Evolutionary conservation across 768 basidiomycete genomes (phyloP), one percentile per base, ranked within the genome.

Genomic region (Pleurotus giganteus): DNA sequence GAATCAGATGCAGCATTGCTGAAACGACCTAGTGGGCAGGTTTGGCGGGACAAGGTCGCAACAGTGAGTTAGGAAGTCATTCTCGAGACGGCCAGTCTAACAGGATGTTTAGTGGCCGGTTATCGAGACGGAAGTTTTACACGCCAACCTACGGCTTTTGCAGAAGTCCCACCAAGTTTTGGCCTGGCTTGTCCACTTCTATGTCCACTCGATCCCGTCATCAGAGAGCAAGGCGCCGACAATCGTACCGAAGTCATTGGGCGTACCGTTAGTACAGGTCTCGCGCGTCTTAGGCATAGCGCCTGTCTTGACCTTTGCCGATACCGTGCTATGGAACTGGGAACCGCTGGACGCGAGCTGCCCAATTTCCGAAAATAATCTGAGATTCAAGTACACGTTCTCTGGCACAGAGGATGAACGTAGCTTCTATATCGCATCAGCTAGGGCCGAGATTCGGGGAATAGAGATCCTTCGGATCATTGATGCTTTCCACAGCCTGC

Each of bases 271-370:
- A 26, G 80, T 91, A 26, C 64, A 78, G 15, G 84, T 96, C 44
- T 96, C 93, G 12, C 78, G 78, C 8, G 70, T 79, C 49, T 79
- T 99, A 37, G 85, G 84, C 49, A 86, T 95, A n/a, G 94, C 95
- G 4, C 96, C 96, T 3, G 83, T 99, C 58, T 76, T 98, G 60
- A 99, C 95, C 0, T 99, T 94, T 66, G 91, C 95, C 24, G 96
- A 97, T 66, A 94, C 91, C 15, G 95, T 99, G 12, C 79, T 98
- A 1, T 99, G 93, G 92, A 97, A 98, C 66, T 88, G 83, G 79
- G 83, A 84, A 32, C 74, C 82, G 39, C 66, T 81, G 53, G 74
- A 88, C 63, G 75, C 86, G 21, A 67, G 69, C 19, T 66, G 75
- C 32, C 87, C 89, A 41, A 71, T 84, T 26, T 82, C 88, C 43